Conservation (phyloP, 371 early-diverging fungal species). For the Rhizopus microsporus region DNA sequence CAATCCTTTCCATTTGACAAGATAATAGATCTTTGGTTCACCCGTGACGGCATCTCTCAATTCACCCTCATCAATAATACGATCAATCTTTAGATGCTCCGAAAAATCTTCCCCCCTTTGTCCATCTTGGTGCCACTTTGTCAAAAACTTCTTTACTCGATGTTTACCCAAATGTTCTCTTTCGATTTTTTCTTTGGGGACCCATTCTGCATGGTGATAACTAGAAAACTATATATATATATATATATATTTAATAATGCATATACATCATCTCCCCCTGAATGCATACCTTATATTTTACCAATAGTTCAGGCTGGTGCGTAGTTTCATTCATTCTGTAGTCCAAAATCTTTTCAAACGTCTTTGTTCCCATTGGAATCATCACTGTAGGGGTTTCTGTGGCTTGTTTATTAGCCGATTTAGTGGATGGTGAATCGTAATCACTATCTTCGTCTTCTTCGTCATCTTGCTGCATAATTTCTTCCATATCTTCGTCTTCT, state of each 20-base stretch:
- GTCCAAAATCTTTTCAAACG: conserved; percentile 56
- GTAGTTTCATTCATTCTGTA: conserved; percentile 43
- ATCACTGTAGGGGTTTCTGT: conserved; percentile 52
- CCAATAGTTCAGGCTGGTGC: conserved; percentile 42
- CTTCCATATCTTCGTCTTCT: conserved; percentile 23
- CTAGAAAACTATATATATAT: conserved; percentile 62
- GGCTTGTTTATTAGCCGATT: not conserved
- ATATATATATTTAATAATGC: not conserved
- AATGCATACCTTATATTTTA: conserved; percentile 72
- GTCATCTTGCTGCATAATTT: conserved; percentile 10
- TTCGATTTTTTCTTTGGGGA: conserved; percentile 66
- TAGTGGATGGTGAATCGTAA: conserved; percentile 1
- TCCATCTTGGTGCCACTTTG: conserved; percentile 61
- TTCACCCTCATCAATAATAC: conserved; percentile 88
- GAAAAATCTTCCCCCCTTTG: conserved; percentile 58
- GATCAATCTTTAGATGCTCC: conserved; percentile 63
- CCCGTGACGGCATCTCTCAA: conserved; percentile 54
- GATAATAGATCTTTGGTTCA: conserved; percentile 65
- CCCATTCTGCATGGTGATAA: conserved; percentile 88
- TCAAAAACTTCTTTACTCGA: conserved; percentile 78
- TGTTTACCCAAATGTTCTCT: conserved; percentile 73
- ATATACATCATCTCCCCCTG: not conserved
- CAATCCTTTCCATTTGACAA: conserved; percentile 92
- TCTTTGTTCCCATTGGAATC: conserved; percentile 70
- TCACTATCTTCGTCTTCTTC: conserved; percentile 11